Evolutionary conservation across 345 rosid genomes (phyloP), one percentile per base, ranked within the genome.

Genomic region (Populus ilicifolia): DNA sequence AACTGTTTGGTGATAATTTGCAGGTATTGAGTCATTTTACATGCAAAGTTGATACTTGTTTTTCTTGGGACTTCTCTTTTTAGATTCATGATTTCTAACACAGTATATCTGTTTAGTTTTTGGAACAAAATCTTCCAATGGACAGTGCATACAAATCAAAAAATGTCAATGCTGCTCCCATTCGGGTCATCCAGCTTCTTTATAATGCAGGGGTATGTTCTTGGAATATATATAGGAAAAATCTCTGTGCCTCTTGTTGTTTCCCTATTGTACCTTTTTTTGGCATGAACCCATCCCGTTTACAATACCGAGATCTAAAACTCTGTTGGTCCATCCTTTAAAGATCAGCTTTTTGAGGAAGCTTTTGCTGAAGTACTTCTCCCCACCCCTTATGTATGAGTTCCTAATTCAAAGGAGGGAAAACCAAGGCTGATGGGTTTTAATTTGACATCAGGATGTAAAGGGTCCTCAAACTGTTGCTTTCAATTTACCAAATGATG

Each of bases 381-480:
- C 52, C 52, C 52, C 52, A 46, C 52, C 52, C 52, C 6, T 14
- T 41, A 41, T 41, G 46, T 41, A 41, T 12, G 46, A 2, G 4
- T 41, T 41, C 46, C 46, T 41, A 11, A 10, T 41, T 41, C 2
- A 41, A 41, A 41, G 46, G 14, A 43, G 46, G 46, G 17, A 16
- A 6, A 17, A 27, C 39, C n/a, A 35, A 67, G 61, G 56, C 79
- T 82, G 67, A 77, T 67, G 56, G 66, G 44, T 81, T 81, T 76
- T 62, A 67, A 52, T 67, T 78, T 80, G 77, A 16, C 64, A 70
- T 54, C 89, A 95, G 98, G 99, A 93, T 89, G 97, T 95, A 67
- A 93, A 82, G 72, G 99, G 99, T 72, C 98, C 99, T 77, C 99
- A 93, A 79, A 93, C 94, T 68, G 95, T 91, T 88, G 99, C 99